These are phyloP conservation scores for Cytospora chrysosperma DNA, from an alignment of 2,329 filamentous ascomycete species.

Conservation along the genomic window DNA sequence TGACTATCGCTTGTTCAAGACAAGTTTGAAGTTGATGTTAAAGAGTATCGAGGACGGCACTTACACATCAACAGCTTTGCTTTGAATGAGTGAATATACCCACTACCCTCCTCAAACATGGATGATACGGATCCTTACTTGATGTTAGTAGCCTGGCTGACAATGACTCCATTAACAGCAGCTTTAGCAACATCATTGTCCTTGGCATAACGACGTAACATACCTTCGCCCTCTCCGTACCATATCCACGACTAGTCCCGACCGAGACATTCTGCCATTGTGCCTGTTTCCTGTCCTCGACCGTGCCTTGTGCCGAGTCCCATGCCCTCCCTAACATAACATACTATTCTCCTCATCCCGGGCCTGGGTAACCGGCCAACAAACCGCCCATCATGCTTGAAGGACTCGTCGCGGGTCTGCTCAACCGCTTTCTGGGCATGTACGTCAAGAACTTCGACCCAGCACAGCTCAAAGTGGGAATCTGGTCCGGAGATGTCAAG, in stretches of 20 bases:
- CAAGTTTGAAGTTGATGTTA: not conserved
- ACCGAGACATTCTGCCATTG: not conserved
- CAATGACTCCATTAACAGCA: not conserved
- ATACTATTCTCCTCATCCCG: constrained; percentile 37
- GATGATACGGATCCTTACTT: not conserved
- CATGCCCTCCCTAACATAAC: constrained; percentile 18
- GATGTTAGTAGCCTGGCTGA: constrained; percentile 11
- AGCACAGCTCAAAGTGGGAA: constrained; percentile 95
- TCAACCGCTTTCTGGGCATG: constrained; percentile 99
- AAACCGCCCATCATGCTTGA: constrained; percentile 78
- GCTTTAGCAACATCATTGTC: constrained; percentile 2
- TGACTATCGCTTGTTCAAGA: not conserved
- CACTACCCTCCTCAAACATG: too few relatives aligned
- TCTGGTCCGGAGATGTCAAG: constrained; percentile 98
- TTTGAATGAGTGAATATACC: not conserved
- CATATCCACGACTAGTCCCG: not conserved
- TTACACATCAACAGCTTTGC: not conserved
- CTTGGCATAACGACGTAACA: constrained; percentile 5
- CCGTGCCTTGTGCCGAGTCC: constrained; percentile 6
- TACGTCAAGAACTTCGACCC: constrained; percentile 99
- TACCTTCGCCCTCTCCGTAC: not conserved
- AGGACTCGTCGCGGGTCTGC: constrained; percentile 90
- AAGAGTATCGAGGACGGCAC: not conserved
- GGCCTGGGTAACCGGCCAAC: constrained; percentile 70
- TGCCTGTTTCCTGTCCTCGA: not conserved